Conservation (phyloP, 2,329 filamentous ascomycete species). For the Chrysosporium keratinophilum region DNA sequence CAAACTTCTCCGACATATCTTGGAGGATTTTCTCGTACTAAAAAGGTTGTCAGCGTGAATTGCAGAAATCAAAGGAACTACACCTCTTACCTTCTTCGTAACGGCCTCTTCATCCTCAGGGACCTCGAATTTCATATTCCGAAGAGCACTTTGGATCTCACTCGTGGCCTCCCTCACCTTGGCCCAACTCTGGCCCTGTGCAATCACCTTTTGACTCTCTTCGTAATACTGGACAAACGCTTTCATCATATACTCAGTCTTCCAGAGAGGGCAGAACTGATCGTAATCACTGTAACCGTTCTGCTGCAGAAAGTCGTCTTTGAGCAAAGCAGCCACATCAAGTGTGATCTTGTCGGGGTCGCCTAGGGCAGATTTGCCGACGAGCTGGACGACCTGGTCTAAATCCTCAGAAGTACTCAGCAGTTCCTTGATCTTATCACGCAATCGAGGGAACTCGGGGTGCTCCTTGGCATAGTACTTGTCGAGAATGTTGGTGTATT, state of each 20-base stretch:
- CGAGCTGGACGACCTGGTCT: slow-evolving; percentile 95
- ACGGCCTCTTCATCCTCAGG: slow-evolving; percentile 73
- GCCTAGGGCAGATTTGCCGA: slow-evolving; percentile 91
- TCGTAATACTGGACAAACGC: slow-evolving; percentile 97
- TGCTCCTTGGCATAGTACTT: slow-evolving; percentile 89
- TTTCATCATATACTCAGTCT: slow-evolving; percentile 99
- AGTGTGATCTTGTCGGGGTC: slow-evolving; percentile 98
- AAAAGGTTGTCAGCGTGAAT: slow-evolving; percentile 31
- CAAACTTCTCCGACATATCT: slow-evolving; percentile 94
- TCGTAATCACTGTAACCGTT: slow-evolving; percentile 99
- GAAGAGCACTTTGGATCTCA: slow-evolving; percentile 73
- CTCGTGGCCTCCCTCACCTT: slow-evolving; percentile 86
- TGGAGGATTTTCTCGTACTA: slow-evolving; percentile 89
- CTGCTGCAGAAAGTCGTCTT: slow-evolving; percentile 98
- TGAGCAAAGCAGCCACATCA: slow-evolving; percentile 80
- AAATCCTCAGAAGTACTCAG: slow-evolving; percentile 92
- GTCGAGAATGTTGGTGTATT: slow-evolving; percentile 82
- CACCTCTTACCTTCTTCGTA: slow-evolving; percentile 61
- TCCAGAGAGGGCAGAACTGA: slow-evolving; percentile 98
- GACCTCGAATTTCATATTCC: slow-evolving; percentile 94
- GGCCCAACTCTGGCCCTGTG: slow-evolving; percentile 80
- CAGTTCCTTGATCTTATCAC: slow-evolving; percentile 87
- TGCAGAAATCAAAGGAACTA: neutral
- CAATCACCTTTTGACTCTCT: slow-evolving; percentile 88
- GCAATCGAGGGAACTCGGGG: slow-evolving; percentile 85